These are phyloP conservation scores for Mortierella antarctica DNA, from an alignment of 192 early-diverging fungal genomes.

Conservation along the genomic window DNA sequence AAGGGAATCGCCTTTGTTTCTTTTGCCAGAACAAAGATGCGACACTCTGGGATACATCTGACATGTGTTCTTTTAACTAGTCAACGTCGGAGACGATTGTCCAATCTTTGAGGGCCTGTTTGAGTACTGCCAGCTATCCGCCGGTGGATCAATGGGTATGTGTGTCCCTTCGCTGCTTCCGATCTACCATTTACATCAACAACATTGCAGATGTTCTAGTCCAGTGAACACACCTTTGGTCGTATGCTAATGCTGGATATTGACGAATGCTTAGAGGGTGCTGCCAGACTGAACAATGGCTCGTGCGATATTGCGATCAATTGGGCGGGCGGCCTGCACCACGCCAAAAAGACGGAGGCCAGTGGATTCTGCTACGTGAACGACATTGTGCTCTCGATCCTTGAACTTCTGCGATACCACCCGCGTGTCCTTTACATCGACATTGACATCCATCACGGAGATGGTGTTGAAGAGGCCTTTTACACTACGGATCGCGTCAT, in stretches of 20 bases:
- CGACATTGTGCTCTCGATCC: slow-evolving; percentile 95
- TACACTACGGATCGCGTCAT: slow-evolving; percentile 99
- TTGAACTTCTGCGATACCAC: slow-evolving; percentile 88
- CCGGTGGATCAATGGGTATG: slow-evolving; percentile 91
- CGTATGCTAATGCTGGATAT: background rate
- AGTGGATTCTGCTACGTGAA: slow-evolving; percentile 99
- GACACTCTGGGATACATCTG: background rate
- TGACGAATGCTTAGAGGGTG: slow-evolving; percentile 68
- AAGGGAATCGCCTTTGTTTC: slow-evolving; percentile 20
- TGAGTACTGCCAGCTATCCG: slow-evolving; percentile 91
- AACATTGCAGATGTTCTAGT: background rate
- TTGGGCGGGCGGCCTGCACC: slow-evolving; percentile 96
- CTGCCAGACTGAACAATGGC: slow-evolving; percentile 84
- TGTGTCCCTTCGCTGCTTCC: background rate
- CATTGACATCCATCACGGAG: slow-evolving; percentile 99
- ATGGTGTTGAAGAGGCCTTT: slow-evolving; percentile 99
- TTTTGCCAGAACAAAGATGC: background rate
- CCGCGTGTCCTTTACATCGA: slow-evolving; percentile 97
- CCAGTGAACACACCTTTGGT: background rate
- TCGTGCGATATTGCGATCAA: slow-evolving; percentile 92
- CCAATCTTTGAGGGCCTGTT: slow-evolving; percentile 96
- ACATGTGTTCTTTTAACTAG: slow-evolving; percentile 30
- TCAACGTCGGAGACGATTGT: slow-evolving; percentile 93
- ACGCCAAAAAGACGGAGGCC: slow-evolving; percentile 97
- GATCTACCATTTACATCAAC: background rate